A percentile compares a stretch with the other conserved stretches of the same genome.
Conservation (phyloP, 2,329 filamentous ascomycete species). For the Neonectria neomacrospora region DNA sequence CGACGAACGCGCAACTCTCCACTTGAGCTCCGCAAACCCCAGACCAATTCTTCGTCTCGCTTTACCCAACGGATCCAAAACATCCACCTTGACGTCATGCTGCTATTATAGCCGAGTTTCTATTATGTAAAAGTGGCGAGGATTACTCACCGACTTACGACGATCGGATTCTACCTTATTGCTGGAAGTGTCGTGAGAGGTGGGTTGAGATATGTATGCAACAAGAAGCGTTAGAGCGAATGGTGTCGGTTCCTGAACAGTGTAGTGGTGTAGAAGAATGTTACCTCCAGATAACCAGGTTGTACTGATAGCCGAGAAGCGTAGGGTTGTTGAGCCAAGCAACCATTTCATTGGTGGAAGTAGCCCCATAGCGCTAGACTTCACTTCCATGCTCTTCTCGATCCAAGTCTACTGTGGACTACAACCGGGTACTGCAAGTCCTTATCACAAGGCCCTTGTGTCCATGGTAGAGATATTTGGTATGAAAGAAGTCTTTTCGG, state of each 20-base stretch:
- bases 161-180: neutral
- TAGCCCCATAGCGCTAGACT: too few species aligned
- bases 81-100: neutral
- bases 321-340: neutral
- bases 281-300: neutral
- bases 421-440: too few species aligned
- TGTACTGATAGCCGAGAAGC: neutral
- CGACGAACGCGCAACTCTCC: neutral
- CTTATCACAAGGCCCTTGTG: too few species aligned
- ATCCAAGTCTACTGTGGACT: too few species aligned
- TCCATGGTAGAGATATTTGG: too few species aligned
- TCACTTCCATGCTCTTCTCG: too few species aligned
- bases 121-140: slow-evolving; percentile 10
- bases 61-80: neutral
- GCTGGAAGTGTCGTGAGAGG: neutral
- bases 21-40: neutral
- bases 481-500: too few species aligned
- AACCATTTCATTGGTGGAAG: neutral
- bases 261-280: neutral
- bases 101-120: neutral
- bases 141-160: neutral
- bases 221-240: neutral
- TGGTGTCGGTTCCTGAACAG: neutral
- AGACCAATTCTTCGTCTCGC: neutral
- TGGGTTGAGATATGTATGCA: neutral